phyloP scores from a whole-genome alignment of 2,329 filamentous ascomycete species.

The Zymoseptoria ardabiliae region DNA sequence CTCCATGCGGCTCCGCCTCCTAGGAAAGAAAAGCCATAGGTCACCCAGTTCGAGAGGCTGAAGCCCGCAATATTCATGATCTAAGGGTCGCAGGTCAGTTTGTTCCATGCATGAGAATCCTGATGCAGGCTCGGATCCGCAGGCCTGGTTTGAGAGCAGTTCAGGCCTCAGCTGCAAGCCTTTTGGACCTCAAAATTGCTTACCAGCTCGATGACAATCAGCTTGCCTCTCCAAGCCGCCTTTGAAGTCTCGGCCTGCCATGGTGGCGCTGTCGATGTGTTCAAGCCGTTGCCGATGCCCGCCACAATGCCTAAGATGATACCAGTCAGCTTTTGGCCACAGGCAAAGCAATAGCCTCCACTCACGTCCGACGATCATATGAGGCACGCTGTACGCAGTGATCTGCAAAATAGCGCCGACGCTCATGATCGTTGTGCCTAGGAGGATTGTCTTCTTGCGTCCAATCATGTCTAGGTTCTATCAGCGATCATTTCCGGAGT shows the following conservation, averaged over 20 bases:
- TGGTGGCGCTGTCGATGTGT: constrained; percentile 40
- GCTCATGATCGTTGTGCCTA: constrained; percentile 45
- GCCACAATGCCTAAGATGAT: constrained; percentile 31
- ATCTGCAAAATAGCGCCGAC: constrained; percentile 44
- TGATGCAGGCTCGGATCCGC: not conserved
- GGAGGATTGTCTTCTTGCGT: constrained; percentile 41
- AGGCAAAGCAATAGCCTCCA: not conserved
- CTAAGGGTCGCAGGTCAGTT: not conserved
- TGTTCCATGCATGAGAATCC: not conserved
- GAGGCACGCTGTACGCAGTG: constrained; percentile 36
- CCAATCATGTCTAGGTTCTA: constrained; percentile 29
- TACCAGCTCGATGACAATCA: constrained; percentile 33
- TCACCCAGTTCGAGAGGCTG: constrained; percentile 46
- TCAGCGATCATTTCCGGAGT: not conserved
- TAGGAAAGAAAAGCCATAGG: constrained; percentile 44
- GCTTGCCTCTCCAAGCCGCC: constrained; percentile 33
- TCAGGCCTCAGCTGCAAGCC: not conserved
- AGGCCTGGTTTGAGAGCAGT: not conserved
- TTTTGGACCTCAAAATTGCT: not conserved
- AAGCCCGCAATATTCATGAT: constrained; percentile 45
- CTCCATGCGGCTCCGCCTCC: constrained; percentile 38
- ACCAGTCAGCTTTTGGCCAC: not conserved
- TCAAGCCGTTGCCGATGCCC: constrained; percentile 47
- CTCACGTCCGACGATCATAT: constrained; percentile 43
- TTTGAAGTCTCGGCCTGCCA: constrained; percentile 47